Evolutionary conservation across 306 rosid genomes (phyloP), one percentile per base, ranked within the genome.

Genomic region (Vachellia collinsii): DNA sequence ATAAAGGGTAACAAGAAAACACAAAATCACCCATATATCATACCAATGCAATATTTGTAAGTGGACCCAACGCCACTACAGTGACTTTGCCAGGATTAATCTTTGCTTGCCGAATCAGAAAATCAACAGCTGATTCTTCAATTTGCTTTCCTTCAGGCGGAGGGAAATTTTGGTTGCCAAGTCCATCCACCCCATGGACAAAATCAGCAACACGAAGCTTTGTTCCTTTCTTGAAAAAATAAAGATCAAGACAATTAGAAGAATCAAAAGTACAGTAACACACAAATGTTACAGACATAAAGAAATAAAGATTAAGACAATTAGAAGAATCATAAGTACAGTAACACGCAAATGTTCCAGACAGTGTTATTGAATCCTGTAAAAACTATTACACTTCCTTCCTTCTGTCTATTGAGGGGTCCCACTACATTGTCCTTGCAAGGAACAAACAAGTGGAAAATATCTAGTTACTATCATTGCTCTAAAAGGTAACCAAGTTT

Each of bases 161-260:
- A 62, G 95, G 90, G 78, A 94, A 94, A 81, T 91, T 91, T 86
- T 94, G 97, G 92, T 94, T 94, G 70, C 99, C 99, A 75, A 94
- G 97, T 74, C 99, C 99, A 85, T 93, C 99, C 41, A 58, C 41
- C 22, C 99, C 99, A 71, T 93, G 99, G 81, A 94, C 99, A 82
- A 94, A 94, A 88, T 87, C 94, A 80, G 99, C 97, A 80, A 92
- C 83, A 20, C 89, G 90, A 70, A 94, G 97, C 80, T 92, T 94
- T 72, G 91, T 82, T 66, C 87, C 93, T 12, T 91, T 87, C 99
- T 94, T 19, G 42, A 23, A 83, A 36, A 44, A 53, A 59, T 29
- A 29, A 67, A 70, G 58, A 58, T 77, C 43, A 80, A 38, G 51
- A 65, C 2, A 78, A 34, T 69, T 69, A 46, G 64, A 37, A 50